Base-by-base conservation (phyloP, 352 stramenopile genomes). In the Elongisporangium anandrum region DNA sequence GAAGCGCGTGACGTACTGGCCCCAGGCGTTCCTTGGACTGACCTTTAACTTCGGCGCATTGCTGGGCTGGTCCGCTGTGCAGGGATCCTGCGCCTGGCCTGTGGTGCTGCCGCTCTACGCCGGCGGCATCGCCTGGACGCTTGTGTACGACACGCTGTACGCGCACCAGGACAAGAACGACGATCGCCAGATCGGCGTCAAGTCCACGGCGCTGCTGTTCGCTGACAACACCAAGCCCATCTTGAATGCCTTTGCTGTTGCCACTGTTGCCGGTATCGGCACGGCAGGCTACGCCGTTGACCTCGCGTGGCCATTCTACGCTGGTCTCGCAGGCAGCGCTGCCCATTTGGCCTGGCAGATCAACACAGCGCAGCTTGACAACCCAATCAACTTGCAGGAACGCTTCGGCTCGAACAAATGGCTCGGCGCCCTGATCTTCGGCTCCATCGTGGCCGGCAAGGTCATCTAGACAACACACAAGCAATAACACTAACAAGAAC, bases 101-200 rank as follows among this genome's bases (percentile, higher is more conserved):
- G 78, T 98, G n/a, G 84, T 98, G 41, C 68, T 92, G 54, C 97
- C 97, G 17, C 75, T 99, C 4, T 99, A 99, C 77, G 72, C 77
- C 0, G 90, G 85, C 20, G 94, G 96, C 26, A 78, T 99, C 9
- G 84, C 84, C n/a, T 99, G 97, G 97, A 99, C 97, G 19, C 66
- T 99, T 24, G 90, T 99, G n/a, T 99, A 99, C 72, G 97, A 99
- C 77, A 99, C 97, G 15, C 73, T 99, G 21, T 99, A 99, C 78
- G 97, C 96, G 13, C 96, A 99, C 76, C 97, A 99, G 59, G 85
- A 99, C 80, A 99, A 99, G 82, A 85, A 86, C 15, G 97, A 99
- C 70, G 97, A 99, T 81, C 65, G 80, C 47, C 88, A 95, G 61
- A 92, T 99, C 45, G 97, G 97, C 38, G 87, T 99, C 48, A 89